Base-by-base conservation (phyloP, 176 grass and related monocot genomes). In the Eleusine indica region DNA sequence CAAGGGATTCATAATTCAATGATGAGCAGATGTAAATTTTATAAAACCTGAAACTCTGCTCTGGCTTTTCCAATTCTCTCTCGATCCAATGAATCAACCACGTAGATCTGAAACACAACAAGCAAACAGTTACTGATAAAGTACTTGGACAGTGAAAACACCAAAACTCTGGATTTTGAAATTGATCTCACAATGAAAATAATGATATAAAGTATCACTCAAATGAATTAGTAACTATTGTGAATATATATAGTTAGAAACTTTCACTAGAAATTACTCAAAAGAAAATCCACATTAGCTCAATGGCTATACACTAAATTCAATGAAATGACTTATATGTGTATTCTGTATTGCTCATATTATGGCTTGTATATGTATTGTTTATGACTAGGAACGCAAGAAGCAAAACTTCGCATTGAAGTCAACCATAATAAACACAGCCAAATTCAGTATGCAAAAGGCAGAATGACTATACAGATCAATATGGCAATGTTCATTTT, bases 1-100 rank as follows among this genome's bases (percentile, higher is more conserved):
- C 56, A 72, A 64, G 21, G 3, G 47, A 85, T 17, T n/a, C 25
- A 21, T 61, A 60, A 69, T 43, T 71, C 12, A 48, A 1, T 14
- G 3, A 78, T 68, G 10, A 62, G 18, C 6, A 71, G 14, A 32
- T 85, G 52, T 1, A 42, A 64, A 79, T 71, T 37, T 74, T 81
- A 66, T 9, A 17, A 57, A 74, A 94, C 92, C 92, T 94, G 92
- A 83, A 94, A 92, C 49, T 94, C 92, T 49, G 78, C 82, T 92
- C 89, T 94, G 82, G 92, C 92, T 80, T 88, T 94, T 61, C 75
- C 89, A 64, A 94, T 94, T 80, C 87, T 91, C 76, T 94, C 92
- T 80, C 87, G 89, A 75, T 94, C 92, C 87, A 94, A 86, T 40
- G 92, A 94, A 90, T 94, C 92, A 52, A 94, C 92, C 53, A 94